These are phyloP conservation scores for Apophysomyces elegans DNA, from an alignment of 371 early-diverging fungal species.

Conservation along the genomic window DNA sequence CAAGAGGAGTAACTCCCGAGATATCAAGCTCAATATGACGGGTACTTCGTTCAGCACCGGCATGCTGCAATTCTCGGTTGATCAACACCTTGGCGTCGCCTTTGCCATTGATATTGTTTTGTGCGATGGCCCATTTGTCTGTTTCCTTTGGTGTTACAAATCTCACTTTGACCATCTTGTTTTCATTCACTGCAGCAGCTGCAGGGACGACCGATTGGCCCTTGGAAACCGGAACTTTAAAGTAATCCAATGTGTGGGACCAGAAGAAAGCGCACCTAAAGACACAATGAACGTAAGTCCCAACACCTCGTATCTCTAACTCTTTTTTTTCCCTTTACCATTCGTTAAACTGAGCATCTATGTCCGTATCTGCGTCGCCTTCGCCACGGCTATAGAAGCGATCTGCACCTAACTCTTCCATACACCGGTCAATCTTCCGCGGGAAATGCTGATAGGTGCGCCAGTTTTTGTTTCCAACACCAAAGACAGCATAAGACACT, in stretches of 20 bases:
- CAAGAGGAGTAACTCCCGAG: constrained; percentile 26
- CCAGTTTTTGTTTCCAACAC: constrained; percentile 65
- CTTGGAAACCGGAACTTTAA: constrained; percentile 40
- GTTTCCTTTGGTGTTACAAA: constrained; percentile 37
- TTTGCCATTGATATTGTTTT: constrained; percentile 34
- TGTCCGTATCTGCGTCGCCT: constrained; percentile 58
- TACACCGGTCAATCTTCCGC: constrained; percentile 33
- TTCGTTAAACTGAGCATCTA: constrained; percentile 53
- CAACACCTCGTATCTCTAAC: too few species aligned
- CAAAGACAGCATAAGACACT: constrained; percentile 56
- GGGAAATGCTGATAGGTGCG: constrained; percentile 64
- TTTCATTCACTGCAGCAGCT: constrained; percentile 12
- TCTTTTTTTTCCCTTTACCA: constrained; percentile 26
- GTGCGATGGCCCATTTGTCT: constrained; percentile 34
- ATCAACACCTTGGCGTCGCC: constrained; percentile 24
- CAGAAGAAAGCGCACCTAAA: constrained; percentile 50
- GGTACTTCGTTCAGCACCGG: constrained; percentile 44
- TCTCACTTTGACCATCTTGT: constrained; percentile 20
- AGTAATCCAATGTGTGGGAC: constrained; percentile 33
- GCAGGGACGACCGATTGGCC: constrained; percentile 40
- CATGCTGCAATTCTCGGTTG: constrained; percentile 46
- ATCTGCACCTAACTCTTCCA: constrained; percentile 55
- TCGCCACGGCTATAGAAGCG: constrained; percentile 49
- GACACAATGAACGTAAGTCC: background rate
- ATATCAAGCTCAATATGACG: constrained; percentile 56